A percentile compares a stretch with the other conserved stretches of the same genome.
These are phyloP conservation scores for Periconia macrospinosa DNA, from an alignment of 2,329 filamentous ascomycete species.

Conservation along the genomic window DNA sequence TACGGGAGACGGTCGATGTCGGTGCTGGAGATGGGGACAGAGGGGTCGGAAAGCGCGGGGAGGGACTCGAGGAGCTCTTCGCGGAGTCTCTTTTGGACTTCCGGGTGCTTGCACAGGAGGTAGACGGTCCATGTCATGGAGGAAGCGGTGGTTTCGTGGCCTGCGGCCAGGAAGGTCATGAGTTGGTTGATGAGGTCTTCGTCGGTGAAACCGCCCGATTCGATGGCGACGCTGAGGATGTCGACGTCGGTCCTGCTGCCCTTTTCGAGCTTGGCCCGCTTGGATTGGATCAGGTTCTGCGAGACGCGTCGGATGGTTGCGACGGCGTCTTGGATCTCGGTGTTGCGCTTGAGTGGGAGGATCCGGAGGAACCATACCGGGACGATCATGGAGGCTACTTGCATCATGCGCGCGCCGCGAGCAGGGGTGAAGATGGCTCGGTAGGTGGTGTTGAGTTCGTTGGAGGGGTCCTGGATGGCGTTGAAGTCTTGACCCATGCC, in stretches of 20 bases:
- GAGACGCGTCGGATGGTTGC: slow-evolving; percentile 61
- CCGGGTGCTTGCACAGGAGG: slow-evolving; percentile 54
- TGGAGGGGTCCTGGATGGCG: slow-evolving; percentile 53
- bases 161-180: slow-evolving; percentile 84
- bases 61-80: slow-evolving; percentile 53
- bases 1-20: slow-evolving; percentile 77
- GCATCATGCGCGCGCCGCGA: slow-evolving; percentile 57
- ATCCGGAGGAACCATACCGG: slow-evolving; percentile 62
- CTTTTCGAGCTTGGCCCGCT: slow-evolving; percentile 60
- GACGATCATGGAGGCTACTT: slow-evolving; percentile 63
- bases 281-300: slow-evolving; percentile 68
- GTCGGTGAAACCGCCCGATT: slow-evolving; percentile 74
- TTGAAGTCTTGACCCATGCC: slow-evolving; percentile 61
- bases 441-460: slow-evolving; percentile 57
- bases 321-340: slow-evolving; percentile 40
- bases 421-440: slow-evolving; percentile 53
- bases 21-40: slow-evolving; percentile 51
- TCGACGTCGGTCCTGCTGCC: slow-evolving; percentile 60
- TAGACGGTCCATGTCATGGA: slow-evolving; percentile 59
- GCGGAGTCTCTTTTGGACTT: slow-evolving; percentile 53
- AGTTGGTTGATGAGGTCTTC: slow-evolving; percentile 84
- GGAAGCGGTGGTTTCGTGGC: slow-evolving; percentile 60
- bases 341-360: slow-evolving; percentile 72
- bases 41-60: slow-evolving; percentile 43
- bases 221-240: slow-evolving; percentile 78